A percentile compares a stretch with the other conserved stretches of the same genome.
phyloP scores from a whole-genome alignment of 768 basidiomycete genomes.

The Panaeolus cyanescens region DNA sequence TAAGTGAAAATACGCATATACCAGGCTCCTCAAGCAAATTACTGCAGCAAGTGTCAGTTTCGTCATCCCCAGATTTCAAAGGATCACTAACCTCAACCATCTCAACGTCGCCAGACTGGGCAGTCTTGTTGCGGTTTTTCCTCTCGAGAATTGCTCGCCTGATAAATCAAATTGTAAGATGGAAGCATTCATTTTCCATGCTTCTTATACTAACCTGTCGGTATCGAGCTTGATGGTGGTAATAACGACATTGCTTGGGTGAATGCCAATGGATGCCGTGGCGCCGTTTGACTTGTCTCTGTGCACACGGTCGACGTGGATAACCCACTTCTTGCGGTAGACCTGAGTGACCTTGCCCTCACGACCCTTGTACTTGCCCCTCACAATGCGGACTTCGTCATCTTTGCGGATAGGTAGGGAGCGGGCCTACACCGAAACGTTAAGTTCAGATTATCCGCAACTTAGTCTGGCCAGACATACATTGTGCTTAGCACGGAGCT shows the following conservation, averaged over 20 bases:
- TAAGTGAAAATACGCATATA: conserved; percentile 19
- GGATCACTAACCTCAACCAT: conserved; percentile 71
- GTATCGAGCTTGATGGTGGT: conserved; percentile 91
- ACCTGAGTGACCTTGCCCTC: conserved; percentile 98
- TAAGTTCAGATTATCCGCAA: not conserved
- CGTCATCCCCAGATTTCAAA: not conserved
- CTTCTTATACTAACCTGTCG: conserved; percentile 58
- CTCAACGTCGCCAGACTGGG: conserved; percentile 65
- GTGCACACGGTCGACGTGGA: conserved; percentile 97
- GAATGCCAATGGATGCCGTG: conserved; percentile 89
- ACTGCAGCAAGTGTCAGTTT: conserved; percentile 31
- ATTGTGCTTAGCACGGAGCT: conserved; percentile 89
- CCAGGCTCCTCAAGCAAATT: conserved; percentile 21
- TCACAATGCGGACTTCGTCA: conserved; percentile 95
- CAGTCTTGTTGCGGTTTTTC: conserved; percentile 75
- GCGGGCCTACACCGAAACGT: conserved; percentile 57
- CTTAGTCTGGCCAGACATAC: conserved; percentile 46
- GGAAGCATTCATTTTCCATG: not conserved
- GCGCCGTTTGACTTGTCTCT: conserved; percentile 98
- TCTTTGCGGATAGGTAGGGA: conserved; percentile 96
- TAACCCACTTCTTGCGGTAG: conserved; percentile 99
- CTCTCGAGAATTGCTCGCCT: conserved; percentile 87
- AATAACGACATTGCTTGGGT: conserved; percentile 97
- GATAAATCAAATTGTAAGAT: conserved; percentile 5
- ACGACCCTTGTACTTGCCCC: conserved; percentile 98